Base-by-base conservation (phyloP, 2,329 filamentous ascomycete genomes). In the Knoxdaviesia capensis region DNA sequence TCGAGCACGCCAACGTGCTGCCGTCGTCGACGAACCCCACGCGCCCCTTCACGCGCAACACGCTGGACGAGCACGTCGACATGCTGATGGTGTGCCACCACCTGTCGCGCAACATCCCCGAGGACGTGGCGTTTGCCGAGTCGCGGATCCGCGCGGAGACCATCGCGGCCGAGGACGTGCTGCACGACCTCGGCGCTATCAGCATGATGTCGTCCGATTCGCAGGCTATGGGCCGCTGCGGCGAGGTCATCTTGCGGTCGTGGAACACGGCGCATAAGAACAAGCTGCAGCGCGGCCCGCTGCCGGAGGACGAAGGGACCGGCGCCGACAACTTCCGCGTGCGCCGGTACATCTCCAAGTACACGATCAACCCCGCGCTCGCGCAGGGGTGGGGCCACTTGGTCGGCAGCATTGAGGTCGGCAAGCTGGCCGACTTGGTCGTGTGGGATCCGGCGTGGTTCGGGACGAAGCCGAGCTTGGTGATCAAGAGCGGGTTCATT, bases 81-180 rank as follows among this genome's bases (percentile, higher is more conserved):
- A 96, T 96, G 88, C 65, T 94, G 39, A 94, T 94, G 88, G 85
- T 94, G 34, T 96, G 88, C 65, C 88, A 96, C 59, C 88, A 96
- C 54, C 66, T 96, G 7, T 86, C 78, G 41, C 84, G 83, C 59
- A 78, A 94, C 59, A 94, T 94, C 45, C 84, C 87, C 44, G 88
- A 96, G 62, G 88, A 96, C 56, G 80, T 96, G 9, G 86, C 87
- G 1, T 96, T 96, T 53, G 88, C 88, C 39, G 88, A 96, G 62
- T 85, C 77, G 34, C 83, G 88, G 35, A 96, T 96, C 59, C 81
- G 88, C 45, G 84, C 85, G 48, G 87, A 96, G 63, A 96, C 88
- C 34, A 96, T 96, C 54, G 88, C 87, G 0, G 88, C 88, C 29
- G 88, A 96, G 64, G 88, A 96, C 56, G 86, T 96, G 1, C 73